These are phyloP conservation scores for Ceratocystis colombiana DNA, from an alignment of 2,329 filamentous ascomycete genomes.

Conservation along the genomic window DNA sequence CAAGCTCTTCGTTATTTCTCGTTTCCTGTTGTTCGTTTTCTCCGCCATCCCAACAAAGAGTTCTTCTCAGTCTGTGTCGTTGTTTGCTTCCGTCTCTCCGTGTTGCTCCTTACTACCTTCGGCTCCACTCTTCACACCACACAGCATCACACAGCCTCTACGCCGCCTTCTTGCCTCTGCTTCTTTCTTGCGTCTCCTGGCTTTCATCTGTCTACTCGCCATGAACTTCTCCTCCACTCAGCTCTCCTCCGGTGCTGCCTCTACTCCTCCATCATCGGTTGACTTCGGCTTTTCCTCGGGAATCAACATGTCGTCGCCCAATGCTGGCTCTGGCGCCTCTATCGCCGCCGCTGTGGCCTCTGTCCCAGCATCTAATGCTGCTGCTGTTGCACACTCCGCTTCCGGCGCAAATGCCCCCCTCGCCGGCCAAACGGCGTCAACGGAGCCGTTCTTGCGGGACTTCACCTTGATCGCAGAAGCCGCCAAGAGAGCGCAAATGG, in stretches of 20 bases:
- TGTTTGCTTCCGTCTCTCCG: neutral
- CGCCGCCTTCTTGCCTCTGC: neutral
- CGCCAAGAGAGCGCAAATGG: conserved; percentile 85
- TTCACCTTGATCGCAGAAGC: conserved; percentile 84
- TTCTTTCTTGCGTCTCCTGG: neutral
- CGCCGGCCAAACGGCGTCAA: conserved; percentile 29
- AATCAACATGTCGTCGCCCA: conserved; percentile 31
- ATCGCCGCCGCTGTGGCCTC: neutral
- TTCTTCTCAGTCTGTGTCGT: neutral
- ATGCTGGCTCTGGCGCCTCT: conserved; percentile 15
- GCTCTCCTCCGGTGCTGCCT: conserved; percentile 27
- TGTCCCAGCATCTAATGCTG: neutral
- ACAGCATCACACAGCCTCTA: neutral
- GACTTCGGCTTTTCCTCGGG: conserved; percentile 27
- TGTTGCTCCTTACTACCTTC: neutral
- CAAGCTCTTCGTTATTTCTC: too few relatives aligned
- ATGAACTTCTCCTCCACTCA: conserved; percentile 34
- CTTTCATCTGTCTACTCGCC: conserved; percentile 14
- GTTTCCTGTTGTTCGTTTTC: neutral
- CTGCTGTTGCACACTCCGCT: neutral
- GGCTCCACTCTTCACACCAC: conserved; percentile 1
- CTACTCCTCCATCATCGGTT: conserved; percentile 27
- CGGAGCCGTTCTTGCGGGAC: conserved; percentile 60
- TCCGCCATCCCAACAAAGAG: neutral
- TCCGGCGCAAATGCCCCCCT: conserved; percentile 23